A percentile compares a stretch with the other conserved stretches of the same genome.
Evolutionary conservation across 345 rosid species (phyloP).

Genomic region (Populus alba): DNA sequence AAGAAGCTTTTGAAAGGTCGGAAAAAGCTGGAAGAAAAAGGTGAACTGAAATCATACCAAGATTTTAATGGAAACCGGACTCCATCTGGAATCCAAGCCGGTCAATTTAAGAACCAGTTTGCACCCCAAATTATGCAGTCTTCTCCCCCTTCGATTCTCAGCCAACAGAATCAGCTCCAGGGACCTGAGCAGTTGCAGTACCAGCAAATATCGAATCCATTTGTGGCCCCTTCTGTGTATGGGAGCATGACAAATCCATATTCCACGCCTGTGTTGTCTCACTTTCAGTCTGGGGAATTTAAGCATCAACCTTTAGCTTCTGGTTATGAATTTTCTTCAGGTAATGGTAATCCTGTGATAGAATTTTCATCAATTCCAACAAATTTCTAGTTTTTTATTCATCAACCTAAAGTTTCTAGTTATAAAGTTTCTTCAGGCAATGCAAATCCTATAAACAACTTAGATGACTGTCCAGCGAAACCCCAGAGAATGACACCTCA

Average conservation of each 20-base stretch:
- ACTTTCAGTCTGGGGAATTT: slow-evolving; percentile 45
- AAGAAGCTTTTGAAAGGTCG: slow-evolving; percentile 45
- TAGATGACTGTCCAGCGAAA: slow-evolving; percentile 37
- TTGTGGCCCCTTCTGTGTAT: slow-evolving; percentile 42
- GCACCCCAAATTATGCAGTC: slow-evolving; percentile 28
- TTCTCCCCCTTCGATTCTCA: slow-evolving; percentile 39
- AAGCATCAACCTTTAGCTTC: slow-evolving; percentile 47
- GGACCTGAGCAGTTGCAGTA: slow-evolving; percentile 49
- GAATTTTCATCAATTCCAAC: slow-evolving; percentile 38
- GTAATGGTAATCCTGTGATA: slow-evolving; percentile 34
- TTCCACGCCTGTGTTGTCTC: slow-evolving; percentile 52
- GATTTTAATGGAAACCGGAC: slow-evolving; percentile 45
- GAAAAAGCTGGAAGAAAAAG: slow-evolving; percentile 39
- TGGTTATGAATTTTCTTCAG: slow-evolving; percentile 47
- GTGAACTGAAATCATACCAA: slow-evolving; percentile 37
- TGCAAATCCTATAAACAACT: slow-evolving; percentile 38
- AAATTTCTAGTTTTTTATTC: slow-evolving; percentile 4
- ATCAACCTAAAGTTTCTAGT: slow-evolving; percentile 16
- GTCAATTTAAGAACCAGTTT: slow-evolving; percentile 43
- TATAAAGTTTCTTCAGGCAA: slow-evolving; percentile 45
- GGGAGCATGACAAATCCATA: slow-evolving; percentile 53
- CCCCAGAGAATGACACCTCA: slow-evolving; percentile 82
- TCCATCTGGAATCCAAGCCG: slow-evolving; percentile 33
- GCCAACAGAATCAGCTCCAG: slow-evolving; percentile 46
- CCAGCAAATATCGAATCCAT: slow-evolving; percentile 48